These are phyloP conservation scores for Exserohilum turcica DNA, from an alignment of 2,329 filamentous ascomycete genomes.

Conservation along the genomic window DNA sequence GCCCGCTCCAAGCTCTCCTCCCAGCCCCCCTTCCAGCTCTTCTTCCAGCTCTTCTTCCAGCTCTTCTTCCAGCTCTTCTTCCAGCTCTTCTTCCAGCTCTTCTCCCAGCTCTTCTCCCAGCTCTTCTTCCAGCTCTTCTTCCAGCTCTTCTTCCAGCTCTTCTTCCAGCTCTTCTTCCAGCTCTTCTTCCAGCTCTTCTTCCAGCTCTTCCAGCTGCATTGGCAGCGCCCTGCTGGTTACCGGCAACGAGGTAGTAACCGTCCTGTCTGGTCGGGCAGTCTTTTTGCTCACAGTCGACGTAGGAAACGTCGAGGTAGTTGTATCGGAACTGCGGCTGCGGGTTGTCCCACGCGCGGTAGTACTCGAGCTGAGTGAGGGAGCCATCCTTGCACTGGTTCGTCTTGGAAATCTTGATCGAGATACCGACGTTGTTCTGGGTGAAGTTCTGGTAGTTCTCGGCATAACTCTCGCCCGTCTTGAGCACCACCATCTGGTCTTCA, in stretches of 20 bases:
- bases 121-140: too few species aligned
- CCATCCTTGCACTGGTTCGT: conserved; percentile 31
- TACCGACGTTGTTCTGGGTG: conserved; percentile 27
- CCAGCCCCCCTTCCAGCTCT: too few species aligned
- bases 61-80: too few species aligned
- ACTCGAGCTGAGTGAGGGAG: conserved; percentile 47
- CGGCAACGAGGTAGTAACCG: conserved; percentile 41
- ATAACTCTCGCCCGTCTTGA: conserved; percentile 40
- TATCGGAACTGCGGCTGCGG: conserved; percentile 11
- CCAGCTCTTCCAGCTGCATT: too few species aligned
- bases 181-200: too few species aligned
- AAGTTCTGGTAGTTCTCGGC: conserved; percentile 38
- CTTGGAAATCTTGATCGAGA: conserved; percentile 51
- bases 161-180: too few species aligned
- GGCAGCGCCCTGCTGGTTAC: conserved; percentile 24
- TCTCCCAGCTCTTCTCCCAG: too few species aligned
- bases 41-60: too few species aligned
- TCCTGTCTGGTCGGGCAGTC: conserved; percentile 44
- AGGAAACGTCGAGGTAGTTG: conserved; percentile 48
- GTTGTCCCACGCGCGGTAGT: conserved; percentile 33
- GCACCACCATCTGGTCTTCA: conserved; percentile 22
- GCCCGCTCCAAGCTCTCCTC: conserved; percentile 3
- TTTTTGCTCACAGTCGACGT: conserved; percentile 39
- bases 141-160: too few species aligned
- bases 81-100: too few species aligned